These are phyloP conservation scores for Blastomyces silverae DNA, from an alignment of 2,329 filamentous ascomycete species.

Conservation along the genomic window DNA sequence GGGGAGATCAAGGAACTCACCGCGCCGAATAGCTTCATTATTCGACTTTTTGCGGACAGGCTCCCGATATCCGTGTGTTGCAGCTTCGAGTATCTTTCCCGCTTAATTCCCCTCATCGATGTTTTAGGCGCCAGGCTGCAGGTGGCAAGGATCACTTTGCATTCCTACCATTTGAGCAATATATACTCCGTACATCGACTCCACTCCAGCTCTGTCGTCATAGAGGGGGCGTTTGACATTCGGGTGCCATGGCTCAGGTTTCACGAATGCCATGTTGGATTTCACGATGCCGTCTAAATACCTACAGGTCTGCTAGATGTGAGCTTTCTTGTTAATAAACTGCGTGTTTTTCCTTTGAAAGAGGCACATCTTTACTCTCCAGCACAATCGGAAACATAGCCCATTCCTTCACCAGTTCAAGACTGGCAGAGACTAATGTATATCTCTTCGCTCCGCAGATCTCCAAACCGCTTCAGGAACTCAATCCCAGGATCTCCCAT, in stretches of 20 bases:
- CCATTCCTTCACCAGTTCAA: not conserved
- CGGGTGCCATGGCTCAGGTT: conserved; percentile 8
- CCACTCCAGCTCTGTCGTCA: conserved; percentile 2
- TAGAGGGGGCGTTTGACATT: not conserved
- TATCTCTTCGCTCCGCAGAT: conserved; percentile 24
- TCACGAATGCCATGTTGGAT: conserved; percentile 7
- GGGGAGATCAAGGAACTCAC: not conserved
- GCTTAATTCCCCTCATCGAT: not conserved
- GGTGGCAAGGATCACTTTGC: not conserved
- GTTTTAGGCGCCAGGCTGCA: not conserved
- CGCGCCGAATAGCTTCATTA: conserved; percentile 5
- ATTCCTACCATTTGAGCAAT: not conserved
- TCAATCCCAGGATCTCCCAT: conserved; percentile 37
- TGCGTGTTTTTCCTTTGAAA: not conserved
- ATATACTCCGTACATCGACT: not conserved
- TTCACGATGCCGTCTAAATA: conserved; percentile 29
- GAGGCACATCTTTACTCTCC: not conserved
- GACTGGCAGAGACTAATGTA: not conserved
- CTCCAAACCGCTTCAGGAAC: conserved; percentile 32
- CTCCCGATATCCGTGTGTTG: not conserved
- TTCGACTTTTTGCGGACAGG: conserved; percentile 6
- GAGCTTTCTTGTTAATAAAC: conserved; percentile 24
- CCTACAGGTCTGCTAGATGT: conserved; percentile 31
- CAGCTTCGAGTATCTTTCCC: not conserved
- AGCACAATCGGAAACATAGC: not conserved